These are phyloP conservation scores for Aspergillaceae sp. DNA, from an alignment of 2,329 filamentous ascomycete genomes.

Conservation along the genomic window DNA sequence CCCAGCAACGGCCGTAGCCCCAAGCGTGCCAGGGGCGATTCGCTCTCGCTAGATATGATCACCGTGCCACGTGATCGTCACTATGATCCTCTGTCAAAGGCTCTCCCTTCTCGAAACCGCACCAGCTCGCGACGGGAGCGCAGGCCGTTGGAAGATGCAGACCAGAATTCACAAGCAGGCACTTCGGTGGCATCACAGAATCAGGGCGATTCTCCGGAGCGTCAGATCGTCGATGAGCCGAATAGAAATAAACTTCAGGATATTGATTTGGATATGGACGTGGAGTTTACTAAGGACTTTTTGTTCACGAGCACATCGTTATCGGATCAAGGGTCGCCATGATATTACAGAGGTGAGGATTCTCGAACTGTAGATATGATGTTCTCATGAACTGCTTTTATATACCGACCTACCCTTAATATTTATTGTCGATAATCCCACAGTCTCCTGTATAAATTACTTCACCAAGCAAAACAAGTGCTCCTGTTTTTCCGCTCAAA, in stretches of 20 bases:
- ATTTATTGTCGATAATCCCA: too few relatives aligned
- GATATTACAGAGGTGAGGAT: background rate
- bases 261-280: conserved; percentile 25
- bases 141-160: conserved; percentile 16
- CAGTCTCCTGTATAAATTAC: too few relatives aligned
- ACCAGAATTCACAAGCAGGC: conserved; percentile 17
- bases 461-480: too few relatives aligned
- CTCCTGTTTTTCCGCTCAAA: too few relatives aligned
- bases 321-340: conserved; percentile 8
- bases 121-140: conserved; percentile 8
- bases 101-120: conserved; percentile 2
- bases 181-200: conserved; percentile 10
- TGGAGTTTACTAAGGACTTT: conserved; percentile 30
- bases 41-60: conserved; percentile 8
- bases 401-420: too few relatives aligned
- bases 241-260: conserved; percentile 18
- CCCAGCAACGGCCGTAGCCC: conserved; percentile 13
- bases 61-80: conserved; percentile 5
- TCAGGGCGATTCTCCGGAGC: conserved; percentile 6
- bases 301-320: conserved; percentile 26
- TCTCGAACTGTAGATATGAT: background rate
- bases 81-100: conserved; percentile 4
- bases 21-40: conserved; percentile 20
- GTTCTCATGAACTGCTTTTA: too few relatives aligned
- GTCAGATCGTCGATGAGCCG: conserved; percentile 3